These are phyloP conservation scores for Carex myosuroides DNA, from an alignment of 176 grass and related monocot genomes.

Conservation along the genomic window DNA sequence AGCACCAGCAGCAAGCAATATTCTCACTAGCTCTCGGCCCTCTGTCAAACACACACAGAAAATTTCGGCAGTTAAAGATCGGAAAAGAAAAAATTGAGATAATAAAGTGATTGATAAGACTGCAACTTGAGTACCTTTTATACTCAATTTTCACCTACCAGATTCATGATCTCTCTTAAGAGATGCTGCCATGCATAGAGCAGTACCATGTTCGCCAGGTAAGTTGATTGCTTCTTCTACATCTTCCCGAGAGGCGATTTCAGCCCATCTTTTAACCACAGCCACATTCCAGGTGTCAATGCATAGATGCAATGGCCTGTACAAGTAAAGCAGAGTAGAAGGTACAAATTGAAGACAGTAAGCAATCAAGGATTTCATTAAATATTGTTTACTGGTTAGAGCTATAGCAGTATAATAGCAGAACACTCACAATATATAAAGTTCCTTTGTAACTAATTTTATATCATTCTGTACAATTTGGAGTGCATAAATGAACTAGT, in stretches of 20 bases:
- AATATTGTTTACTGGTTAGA: not conserved
- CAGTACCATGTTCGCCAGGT: conserved; percentile 67
- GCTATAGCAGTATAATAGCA: not conserved
- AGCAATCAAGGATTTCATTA: not conserved
- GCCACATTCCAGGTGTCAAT: conserved; percentile 77
- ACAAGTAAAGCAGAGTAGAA: conserved; percentile 23
- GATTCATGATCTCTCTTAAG: conserved; percentile 96
- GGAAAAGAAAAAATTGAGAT: not conserved
- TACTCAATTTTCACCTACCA: conserved; percentile 43
- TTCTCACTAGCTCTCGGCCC: conserved; percentile 83
- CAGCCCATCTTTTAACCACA: conserved; percentile 85
- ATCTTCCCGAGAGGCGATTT: conserved; percentile 70
- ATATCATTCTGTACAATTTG: not conserved
- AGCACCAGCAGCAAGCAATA: conserved; percentile 89
- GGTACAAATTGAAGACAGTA: not conserved
- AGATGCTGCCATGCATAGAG: conserved; percentile 93
- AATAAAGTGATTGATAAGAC: not conserved
- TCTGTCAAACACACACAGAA: conserved; percentile 43
- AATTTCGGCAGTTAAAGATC: not conserved
- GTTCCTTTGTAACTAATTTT: conserved; percentile 4
- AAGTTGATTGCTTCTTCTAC: conserved; percentile 68
- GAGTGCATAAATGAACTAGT: not conserved
- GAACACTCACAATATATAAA: not conserved
- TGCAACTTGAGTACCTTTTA: not conserved
- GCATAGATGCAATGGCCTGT: conserved; percentile 93